Evolutionary conservation across 495 filamentous ascomycete species (phyloP), one percentile per base, ranked within the genome.

Genomic region (Bombardia bombarda): DNA sequence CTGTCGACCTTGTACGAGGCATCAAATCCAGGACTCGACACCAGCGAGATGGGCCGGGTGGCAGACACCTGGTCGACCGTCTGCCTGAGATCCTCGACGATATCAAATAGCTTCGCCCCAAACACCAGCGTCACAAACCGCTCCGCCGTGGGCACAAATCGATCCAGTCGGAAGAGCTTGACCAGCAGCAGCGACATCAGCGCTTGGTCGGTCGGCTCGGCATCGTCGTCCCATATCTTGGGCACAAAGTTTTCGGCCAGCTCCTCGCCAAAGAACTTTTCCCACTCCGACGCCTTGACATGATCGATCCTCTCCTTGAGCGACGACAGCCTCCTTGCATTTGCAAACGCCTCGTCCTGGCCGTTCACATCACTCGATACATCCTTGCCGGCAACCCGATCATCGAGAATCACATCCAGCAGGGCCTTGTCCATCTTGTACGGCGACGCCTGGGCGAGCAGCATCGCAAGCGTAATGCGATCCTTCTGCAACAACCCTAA

Each of bases 1-100:
- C 82, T 87, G 57, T 97, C 90, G 43, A 99, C 92, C 74, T 96
- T 96, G 77, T 96, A 99, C 58, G 87, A 93, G 23, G 92, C 92
- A 66, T 99, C 92, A 61, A 97, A 99, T 41, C 92, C 92, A 42
- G 92, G 90, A 53, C 82, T 94, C 12, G 90, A 97, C 58, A 88
- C 86, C 12, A 99, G 75, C 20, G 92, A 79, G 55, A 99, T 87
- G 14, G 92, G 92, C 14, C 83, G 84, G 26, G 79, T 86, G 4
- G 90, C 79, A 1, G 79, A 79, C 43, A 96, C 86, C 63, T 95
- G 86, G 28, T 77, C 74, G 38, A 95, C 82, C 17, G 90, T 85
- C 45, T 90, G 78, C 63, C 83, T 79, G 20, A 99, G 74, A 60
- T 97, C 89, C 48, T 86, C 83, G 37, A 79, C 81, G 34, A 78